Evolutionary conservation across 2,329 filamentous ascomycete species (phyloP).

Genomic region (Diaporthe vaccinii): DNA sequence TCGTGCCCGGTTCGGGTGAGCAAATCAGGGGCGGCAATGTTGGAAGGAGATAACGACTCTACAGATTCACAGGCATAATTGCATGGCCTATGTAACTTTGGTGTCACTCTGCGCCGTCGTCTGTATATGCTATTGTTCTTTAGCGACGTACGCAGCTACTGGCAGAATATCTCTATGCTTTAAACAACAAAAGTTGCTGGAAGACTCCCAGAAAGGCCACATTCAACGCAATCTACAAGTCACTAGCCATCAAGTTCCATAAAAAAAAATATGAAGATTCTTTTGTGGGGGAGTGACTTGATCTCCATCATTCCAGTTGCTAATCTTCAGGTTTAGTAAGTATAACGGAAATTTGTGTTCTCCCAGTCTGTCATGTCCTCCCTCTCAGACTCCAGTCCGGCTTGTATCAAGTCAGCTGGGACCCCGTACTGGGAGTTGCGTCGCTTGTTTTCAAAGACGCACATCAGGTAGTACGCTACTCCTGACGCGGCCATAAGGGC

Average conservation of each 20-base stretch:
- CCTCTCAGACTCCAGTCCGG: constrained; percentile 2
- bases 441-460: neutral
- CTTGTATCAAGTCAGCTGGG: neutral
- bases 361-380: constrained; percentile 4
- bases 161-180: neutral
- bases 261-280: neutral
- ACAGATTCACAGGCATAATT: neutral
- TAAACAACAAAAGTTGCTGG: too few species aligned
- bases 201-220: neutral
- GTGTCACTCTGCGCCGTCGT: neutral
- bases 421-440: neutral
- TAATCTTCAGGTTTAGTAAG: neutral
- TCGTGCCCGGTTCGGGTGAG: neutral
- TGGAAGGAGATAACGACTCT: neutral
- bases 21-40: neutral
- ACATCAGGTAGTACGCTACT: neutral
- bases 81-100: neutral
- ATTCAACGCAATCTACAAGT: neutral
- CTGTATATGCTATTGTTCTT: neutral
- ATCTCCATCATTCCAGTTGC: neutral
- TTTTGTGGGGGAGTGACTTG: neutral
- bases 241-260: neutral
- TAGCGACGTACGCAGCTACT: neutral
- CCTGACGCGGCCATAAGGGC: neutral
- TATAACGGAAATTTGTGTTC: neutral